These are phyloP conservation scores for Pichia nanzhaoensis DNA, from an alignment of 805 yeast species.

Conservation along the genomic window DNA sequence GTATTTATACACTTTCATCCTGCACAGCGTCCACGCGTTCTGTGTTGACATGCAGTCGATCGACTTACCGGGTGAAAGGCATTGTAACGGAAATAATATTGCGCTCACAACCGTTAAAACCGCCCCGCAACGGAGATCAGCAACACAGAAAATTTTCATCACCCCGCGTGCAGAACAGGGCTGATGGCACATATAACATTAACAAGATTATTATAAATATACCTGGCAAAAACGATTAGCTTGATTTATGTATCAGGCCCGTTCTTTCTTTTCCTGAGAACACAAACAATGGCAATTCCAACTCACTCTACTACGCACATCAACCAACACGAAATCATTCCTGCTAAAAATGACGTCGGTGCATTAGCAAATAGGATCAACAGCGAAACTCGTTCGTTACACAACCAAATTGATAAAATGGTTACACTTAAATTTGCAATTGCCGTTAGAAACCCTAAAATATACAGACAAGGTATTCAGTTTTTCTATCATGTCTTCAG, in stretches of 20 bases:
- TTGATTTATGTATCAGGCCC: background rate
- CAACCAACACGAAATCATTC: conserved; percentile 50
- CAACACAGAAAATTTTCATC: conserved; percentile 14
- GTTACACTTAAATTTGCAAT: conserved; percentile 66
- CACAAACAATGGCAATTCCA: conserved; percentile 10
- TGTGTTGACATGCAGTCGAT: too few relatives aligned
- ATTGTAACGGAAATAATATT: too few relatives aligned
- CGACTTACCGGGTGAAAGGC: too few relatives aligned
- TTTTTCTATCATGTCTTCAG: conserved; percentile 63
- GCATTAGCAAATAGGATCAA: conserved; percentile 82
- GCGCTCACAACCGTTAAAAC: background rate
- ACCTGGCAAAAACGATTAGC: too few relatives aligned
- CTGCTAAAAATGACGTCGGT: conserved; percentile 73
- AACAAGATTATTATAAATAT: too few relatives aligned
- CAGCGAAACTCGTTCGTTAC: conserved; percentile 55
- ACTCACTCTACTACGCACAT: conserved; percentile 12
- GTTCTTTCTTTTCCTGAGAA: background rate
- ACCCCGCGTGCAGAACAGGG: too few relatives aligned
- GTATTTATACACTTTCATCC: too few relatives aligned
- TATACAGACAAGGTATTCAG: conserved; percentile 77
- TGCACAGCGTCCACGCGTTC: too few relatives aligned
- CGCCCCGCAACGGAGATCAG: conserved; percentile 7
- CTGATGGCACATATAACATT: background rate
- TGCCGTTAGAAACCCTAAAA: conserved; percentile 67
- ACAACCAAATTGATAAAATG: conserved; percentile 61